Percentiles rank a stretch among this genome's conserved stretches.
phyloP scores from a whole-genome alignment of 1,139 yeast species.

The Candida sanyaensis region DNA sequence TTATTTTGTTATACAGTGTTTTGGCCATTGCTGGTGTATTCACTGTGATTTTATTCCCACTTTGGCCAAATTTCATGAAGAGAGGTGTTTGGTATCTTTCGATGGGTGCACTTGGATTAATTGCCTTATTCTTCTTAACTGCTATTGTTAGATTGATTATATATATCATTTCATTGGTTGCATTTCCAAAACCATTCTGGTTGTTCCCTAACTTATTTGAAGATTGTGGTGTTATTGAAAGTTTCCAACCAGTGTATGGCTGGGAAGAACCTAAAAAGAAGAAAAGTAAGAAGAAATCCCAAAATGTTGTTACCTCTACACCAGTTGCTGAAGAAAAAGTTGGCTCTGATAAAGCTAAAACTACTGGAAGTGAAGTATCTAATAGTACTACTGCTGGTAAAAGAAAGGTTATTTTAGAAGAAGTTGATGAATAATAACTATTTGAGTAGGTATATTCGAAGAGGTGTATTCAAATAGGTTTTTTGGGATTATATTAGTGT shows the following conservation, averaged over 20 bases:
- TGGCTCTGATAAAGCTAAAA: conserved; percentile 10
- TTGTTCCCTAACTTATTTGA: conserved; percentile 93
- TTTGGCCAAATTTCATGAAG: conserved; percentile 94
- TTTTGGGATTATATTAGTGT: too few species aligned
- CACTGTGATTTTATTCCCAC: conserved; percentile 83
- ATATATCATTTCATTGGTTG: conserved; percentile 61
- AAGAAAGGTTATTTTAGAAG: conserved; percentile 46
- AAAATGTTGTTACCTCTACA: conserved; percentile 6
- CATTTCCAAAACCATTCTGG: conserved; percentile 80
- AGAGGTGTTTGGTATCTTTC: conserved; percentile 90
- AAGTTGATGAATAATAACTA: conserved; percentile 41
- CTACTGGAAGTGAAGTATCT: conserved; percentile 17
- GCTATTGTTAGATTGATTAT: conserved; percentile 80
- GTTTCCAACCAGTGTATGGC: conserved; percentile 85
- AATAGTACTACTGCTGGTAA: conserved; percentile 17
- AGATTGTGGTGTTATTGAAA: conserved; percentile 91
- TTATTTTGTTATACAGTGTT: conserved; percentile 61
- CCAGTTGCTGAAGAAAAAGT: conserved; percentile 11
- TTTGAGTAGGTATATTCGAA: too few species aligned
- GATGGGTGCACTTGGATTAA: conserved; percentile 70
- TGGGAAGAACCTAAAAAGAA: conserved; percentile 66
- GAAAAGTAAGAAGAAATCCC: conserved; percentile 20
- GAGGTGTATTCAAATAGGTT: too few species aligned
- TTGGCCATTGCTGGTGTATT: conserved; percentile 70
- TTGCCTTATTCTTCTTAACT: conserved; percentile 72